Evolutionary conservation across 2,329 filamentous ascomycete species (phyloP), one percentile per base, ranked within the genome.

Genomic region (Ascochyta rabiei): DNA sequence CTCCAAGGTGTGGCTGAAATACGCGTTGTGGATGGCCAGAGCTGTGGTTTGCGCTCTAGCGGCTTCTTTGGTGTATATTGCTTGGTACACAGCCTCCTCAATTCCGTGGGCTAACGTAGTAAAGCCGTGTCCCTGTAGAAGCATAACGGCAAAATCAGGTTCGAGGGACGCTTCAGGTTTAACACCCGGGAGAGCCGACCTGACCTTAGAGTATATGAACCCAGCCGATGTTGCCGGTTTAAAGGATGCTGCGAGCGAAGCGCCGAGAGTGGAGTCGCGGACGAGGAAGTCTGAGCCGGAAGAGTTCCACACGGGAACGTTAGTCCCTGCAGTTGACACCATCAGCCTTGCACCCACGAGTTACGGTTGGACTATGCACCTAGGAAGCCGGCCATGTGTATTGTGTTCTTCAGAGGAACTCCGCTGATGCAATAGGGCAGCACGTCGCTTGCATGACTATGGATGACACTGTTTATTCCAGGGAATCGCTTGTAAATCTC

Each of bases 91-190:
- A 0, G 74, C 77, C 59, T 79, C 77, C 60, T 79, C 74, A 49
- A 81, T 76, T 8, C 71, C 70, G 2, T 67, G 63, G 0, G 76
- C 79, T 0, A 75, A 65, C 10, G 74, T 76, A 1, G 77, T 78
- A 55, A 81, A 80, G 21, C 79, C 79, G 56, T 81, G 79, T 1
- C 75, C 73, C 47, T 77, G 76, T 68, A 80, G 76, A 18, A 77
- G 61, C 8, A 77, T 69, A 7, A 75, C 70, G 2, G 68, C 62
- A 51, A 76, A 69, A 35, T 75, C 67, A 1, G 74, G 75, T 24
- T 72, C 67, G 13, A 69, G 56, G 9, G 63, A 59, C 2, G 70
- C 64, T 46, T 75, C 73, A 43, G 68, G 43, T 9, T 61, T 53
- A 30, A 72, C 73, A 5, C 65, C 70, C 0, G 72, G 73, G 6